Evolutionary conservation across 176 grass and related monocot species (phyloP), one percentile per base, ranked within the genome.

Genomic region (Pharus latifolius): DNA sequence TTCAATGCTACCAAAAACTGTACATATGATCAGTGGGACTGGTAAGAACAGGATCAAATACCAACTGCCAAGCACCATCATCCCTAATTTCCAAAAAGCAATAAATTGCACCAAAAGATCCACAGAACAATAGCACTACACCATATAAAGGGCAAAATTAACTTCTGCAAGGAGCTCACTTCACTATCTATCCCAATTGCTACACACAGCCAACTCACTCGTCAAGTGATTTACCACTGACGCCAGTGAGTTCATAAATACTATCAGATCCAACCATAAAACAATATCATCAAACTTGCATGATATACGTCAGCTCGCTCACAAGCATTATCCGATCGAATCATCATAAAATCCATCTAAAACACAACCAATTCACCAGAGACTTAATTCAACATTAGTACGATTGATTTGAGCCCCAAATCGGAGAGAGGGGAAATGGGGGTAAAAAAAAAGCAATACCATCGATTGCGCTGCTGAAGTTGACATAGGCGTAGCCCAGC

Each of bases 401-500:
- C n/a, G n/a, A n/a, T n/a, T n/a, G n/a, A n/a, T n/a, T n/a, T n/a
- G n/a, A n/a, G n/a, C n/a, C n/a, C n/a, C n/a, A n/a, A n/a, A n/a
- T n/a, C n/a, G n/a, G n/a, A n/a, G n/a, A n/a, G n/a, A n/a, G n/a
- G n/a, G n/a, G n/a, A n/a, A n/a, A n/a, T n/a, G n/a, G n/a, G n/a
- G n/a, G n/a, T n/a, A n/a, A n/a, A 57, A 73, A 46, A 24, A 35
- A 65, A 60, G 67, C 34, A 74, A 56, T 49, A 90, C 87, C 82
- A 74, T 90, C 87, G 12, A 20, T 4, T 6, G 75, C 47, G 45
- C 44, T 83, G 75, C 28, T 76, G 51, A 55, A 85, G 67, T 90
- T 85, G 59, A 84, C 76, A 48, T 84, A 85, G 11, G 82, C 87
- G 35, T 85, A 85, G 18, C 87, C 82, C 31, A 90, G 78, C 20